Evolutionary conservation across 306 rosid species (phyloP).

Genomic region (Vigna angularis): DNA sequence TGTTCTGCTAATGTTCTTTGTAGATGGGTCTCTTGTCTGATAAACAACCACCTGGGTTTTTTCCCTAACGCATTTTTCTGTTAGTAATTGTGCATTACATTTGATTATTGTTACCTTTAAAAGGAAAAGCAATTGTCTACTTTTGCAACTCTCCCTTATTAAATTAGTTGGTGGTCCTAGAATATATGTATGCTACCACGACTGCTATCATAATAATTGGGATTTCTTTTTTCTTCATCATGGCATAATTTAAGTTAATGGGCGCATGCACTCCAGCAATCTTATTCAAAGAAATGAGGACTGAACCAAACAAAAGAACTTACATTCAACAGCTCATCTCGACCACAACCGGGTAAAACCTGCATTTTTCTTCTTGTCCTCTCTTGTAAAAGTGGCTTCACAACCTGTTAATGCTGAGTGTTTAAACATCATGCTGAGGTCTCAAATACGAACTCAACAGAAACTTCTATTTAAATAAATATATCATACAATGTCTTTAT

Average conservation of each 20-base stretch:
- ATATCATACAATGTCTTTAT: slow-evolving; percentile 15
- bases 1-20: slow-evolving; percentile 3
- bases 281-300: slow-evolving; percentile 24
- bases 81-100: background rate
- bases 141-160: background rate
- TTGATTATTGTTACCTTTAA: background rate
- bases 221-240: background rate
- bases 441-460: slow-evolving; percentile 34
- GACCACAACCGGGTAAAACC: slow-evolving; percentile 87
- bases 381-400: slow-evolving; percentile 97
- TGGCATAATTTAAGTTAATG: slow-evolving; percentile 6
- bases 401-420: slow-evolving; percentile 66
- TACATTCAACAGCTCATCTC: slow-evolving; percentile 89
- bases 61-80: background rate
- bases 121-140: slow-evolving; percentile 17
- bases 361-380: slow-evolving; percentile 89
- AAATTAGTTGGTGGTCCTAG: slow-evolving; percentile 13
- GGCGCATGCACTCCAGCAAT: background rate
- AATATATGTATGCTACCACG: background rate
- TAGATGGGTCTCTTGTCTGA: background rate
- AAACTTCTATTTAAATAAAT: slow-evolving; percentile 11
- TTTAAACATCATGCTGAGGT: slow-evolving; percentile 38
- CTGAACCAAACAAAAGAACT: slow-evolving; percentile 2
- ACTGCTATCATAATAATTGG: background rate
- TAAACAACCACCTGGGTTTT: background rate